phyloP scores from a whole-genome alignment of 306 rosid species.

The Senna tora region DNA sequence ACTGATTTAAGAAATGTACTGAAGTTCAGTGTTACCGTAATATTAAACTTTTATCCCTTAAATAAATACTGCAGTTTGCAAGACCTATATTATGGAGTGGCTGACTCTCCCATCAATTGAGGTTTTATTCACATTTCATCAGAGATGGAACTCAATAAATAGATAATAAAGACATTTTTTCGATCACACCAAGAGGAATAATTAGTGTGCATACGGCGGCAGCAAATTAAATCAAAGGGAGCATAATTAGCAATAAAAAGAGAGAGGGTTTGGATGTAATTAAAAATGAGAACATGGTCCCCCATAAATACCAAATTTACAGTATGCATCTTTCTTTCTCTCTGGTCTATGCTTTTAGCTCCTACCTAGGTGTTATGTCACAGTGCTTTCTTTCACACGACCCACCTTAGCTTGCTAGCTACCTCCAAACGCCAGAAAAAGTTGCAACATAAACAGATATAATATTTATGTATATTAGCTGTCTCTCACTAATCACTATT shows the following conservation, averaged over 20 bases:
- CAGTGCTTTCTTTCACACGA: slow-evolving; percentile 24
- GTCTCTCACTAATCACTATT: slow-evolving; percentile 39
- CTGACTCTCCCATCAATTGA: too few relatives aligned
- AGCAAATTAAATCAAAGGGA: neutral
- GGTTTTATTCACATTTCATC: too few relatives aligned
- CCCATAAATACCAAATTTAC: slow-evolving; percentile 1
- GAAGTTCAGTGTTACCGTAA: too few relatives aligned
- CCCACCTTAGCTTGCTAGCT: neutral
- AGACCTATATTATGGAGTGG: too few relatives aligned
- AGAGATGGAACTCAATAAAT: too few relatives aligned
- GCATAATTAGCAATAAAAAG: too few relatives aligned
- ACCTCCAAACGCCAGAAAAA: slow-evolving; percentile 41
- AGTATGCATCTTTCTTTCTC: neutral
- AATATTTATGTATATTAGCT: slow-evolving; percentile 34
- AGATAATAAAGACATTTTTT: too few relatives aligned
- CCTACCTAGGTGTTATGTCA: slow-evolving; percentile 1
- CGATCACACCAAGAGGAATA: neutral
- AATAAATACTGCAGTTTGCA: too few relatives aligned
- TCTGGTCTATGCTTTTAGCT: slow-evolving; percentile 31
- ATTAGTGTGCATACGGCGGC: neutral
- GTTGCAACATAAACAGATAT: too few relatives aligned
- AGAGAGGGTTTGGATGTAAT: neutral
- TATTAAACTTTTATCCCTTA: too few relatives aligned
- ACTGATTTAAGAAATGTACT: too few relatives aligned
- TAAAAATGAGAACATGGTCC: slow-evolving; percentile 17